Evolutionary conservation across 768 basidiomycete species (phyloP).

Genomic region (Xerocomellus intermedius): DNA sequence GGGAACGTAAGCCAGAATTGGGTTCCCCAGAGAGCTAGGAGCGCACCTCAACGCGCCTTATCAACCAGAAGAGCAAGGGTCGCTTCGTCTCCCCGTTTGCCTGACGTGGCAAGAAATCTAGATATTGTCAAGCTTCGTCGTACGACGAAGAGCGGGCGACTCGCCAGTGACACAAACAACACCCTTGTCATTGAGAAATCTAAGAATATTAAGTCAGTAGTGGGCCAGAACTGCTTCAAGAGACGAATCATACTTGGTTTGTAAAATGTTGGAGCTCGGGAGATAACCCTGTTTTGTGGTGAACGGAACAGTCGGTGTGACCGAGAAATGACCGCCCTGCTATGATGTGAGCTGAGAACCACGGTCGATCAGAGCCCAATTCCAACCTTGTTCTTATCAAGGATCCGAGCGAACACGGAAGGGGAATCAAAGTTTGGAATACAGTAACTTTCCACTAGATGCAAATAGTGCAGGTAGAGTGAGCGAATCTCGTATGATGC

Average conservation of each 20-base stretch:
- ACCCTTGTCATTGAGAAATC: slow-evolving; percentile 83
- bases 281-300: slow-evolving; percentile 81
- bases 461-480: not conserved
- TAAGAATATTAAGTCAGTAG: slow-evolving; percentile 17
- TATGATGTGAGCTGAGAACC: slow-evolving; percentile 2
- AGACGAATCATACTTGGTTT: slow-evolving; percentile 59
- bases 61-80: slow-evolving; percentile 79
- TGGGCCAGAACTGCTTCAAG: not conserved
- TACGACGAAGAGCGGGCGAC: not conserved
- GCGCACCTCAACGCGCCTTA: slow-evolving; percentile 72
- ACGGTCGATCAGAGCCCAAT: not conserved
- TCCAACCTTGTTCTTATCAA: slow-evolving; percentile 73
- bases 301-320: slow-evolving; percentile 69
- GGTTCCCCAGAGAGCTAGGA: not conserved
- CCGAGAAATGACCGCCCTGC: slow-evolving; percentile 88
- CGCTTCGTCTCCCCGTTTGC: slow-evolving; percentile 40
- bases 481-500: not conserved
- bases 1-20: not conserved
- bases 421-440: slow-evolving; percentile 94
- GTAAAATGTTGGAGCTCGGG: slow-evolving; percentile 79
- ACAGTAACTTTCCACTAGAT: slow-evolving; percentile 85
- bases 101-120: slow-evolving; percentile 80
- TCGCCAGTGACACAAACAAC: slow-evolving; percentile 81
- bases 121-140: slow-evolving; percentile 4
- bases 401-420: slow-evolving; percentile 84